Evolutionary conservation across 305 asterid genomes (phyloP).

Genomic region (Fraxinus angustifolia): DNA sequence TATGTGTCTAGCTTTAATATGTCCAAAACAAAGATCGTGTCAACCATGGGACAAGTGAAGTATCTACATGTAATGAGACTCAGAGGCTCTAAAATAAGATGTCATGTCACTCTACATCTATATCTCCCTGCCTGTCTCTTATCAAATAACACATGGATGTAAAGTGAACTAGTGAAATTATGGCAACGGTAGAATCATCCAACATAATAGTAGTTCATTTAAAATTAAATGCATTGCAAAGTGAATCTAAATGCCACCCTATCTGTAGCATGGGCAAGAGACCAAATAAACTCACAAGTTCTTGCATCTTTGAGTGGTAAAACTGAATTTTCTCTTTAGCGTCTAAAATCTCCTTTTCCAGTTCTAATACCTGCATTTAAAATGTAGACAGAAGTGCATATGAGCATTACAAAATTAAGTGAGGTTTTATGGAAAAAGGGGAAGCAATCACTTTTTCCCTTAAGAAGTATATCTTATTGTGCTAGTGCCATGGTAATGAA

Average conservation of each 20-base stretch:
- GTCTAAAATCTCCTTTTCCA: conserved; percentile 88
- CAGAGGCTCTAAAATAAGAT: background rate
- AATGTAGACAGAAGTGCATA: conserved; percentile 15
- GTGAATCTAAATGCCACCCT: conserved; percentile 2
- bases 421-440: conserved; percentile 9
- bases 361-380: conserved; percentile 69
- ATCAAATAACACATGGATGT: background rate
- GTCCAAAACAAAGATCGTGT: background rate
- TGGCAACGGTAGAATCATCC: background rate
- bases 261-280: conserved; percentile 11
- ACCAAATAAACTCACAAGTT: conserved; percentile 65
- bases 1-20: conserved; percentile 1
- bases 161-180: background rate
- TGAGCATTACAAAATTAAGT: conserved; percentile 6
- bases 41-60: background rate
- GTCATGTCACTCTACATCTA: background rate
- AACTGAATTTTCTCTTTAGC: conserved; percentile 84
- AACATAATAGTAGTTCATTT: background rate
- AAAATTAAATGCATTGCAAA: background rate
- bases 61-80: background rate
- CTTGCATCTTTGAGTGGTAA: conserved; percentile 93
- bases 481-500: background rate
- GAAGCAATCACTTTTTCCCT: background rate
- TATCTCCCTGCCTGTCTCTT: background rate
- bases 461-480: background rate